A percentile compares a stretch with the other conserved stretches of the same genome.
phyloP scores from a whole-genome alignment of 2,329 filamentous ascomycete genomes.

The Cercospora sp. region DNA sequence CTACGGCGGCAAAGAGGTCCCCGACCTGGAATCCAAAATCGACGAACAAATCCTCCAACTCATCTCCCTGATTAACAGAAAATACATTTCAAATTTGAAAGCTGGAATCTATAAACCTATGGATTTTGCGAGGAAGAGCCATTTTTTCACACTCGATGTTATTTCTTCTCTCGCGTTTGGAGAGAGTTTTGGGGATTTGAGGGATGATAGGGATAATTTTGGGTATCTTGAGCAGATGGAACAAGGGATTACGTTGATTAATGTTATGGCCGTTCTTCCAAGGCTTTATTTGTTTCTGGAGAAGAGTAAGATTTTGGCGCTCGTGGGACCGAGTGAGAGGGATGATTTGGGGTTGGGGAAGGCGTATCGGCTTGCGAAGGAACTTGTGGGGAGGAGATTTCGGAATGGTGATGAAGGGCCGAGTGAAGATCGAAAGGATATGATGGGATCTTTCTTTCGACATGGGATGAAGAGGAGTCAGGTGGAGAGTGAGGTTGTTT shows the following conservation, averaged over 20 bases:
- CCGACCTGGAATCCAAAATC: slow-evolving; percentile 7
- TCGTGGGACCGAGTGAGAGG: slow-evolving; percentile 11
- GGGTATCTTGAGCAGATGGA: slow-evolving; percentile 11
- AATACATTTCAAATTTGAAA: slow-evolving; percentile 8
- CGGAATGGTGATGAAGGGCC: neutral
- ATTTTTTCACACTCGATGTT: slow-evolving; percentile 21
- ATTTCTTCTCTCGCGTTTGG: slow-evolving; percentile 20
- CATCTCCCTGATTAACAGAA: slow-evolving; percentile 14
- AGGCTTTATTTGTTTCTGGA: slow-evolving; percentile 16
- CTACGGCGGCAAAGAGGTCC: slow-evolving; percentile 19
- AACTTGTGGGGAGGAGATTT: slow-evolving; percentile 1
- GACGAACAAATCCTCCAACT: slow-evolving; percentile 14
- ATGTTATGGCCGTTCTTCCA: slow-evolving; percentile 13
- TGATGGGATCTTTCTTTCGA: slow-evolving; percentile 21
- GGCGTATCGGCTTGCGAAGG: slow-evolving; percentile 10
- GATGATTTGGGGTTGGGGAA: slow-evolving; percentile 17
- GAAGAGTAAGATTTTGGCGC: slow-evolving; percentile 5
- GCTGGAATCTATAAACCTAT: slow-evolving; percentile 5
- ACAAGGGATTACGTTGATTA: slow-evolving; percentile 10
- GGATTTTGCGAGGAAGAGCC: slow-evolving; percentile 16
- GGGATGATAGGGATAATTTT: slow-evolving; percentile 8
- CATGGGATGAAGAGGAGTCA: slow-evolving; percentile 16
- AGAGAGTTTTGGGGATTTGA: slow-evolving; percentile 14
- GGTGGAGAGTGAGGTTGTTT: slow-evolving; percentile 18
- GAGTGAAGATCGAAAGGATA: slow-evolving; percentile 15